phyloP scores from a whole-genome alignment of 2,329 filamentous ascomycete genomes.

The Ceratocystiopsis sp. region DNA sequence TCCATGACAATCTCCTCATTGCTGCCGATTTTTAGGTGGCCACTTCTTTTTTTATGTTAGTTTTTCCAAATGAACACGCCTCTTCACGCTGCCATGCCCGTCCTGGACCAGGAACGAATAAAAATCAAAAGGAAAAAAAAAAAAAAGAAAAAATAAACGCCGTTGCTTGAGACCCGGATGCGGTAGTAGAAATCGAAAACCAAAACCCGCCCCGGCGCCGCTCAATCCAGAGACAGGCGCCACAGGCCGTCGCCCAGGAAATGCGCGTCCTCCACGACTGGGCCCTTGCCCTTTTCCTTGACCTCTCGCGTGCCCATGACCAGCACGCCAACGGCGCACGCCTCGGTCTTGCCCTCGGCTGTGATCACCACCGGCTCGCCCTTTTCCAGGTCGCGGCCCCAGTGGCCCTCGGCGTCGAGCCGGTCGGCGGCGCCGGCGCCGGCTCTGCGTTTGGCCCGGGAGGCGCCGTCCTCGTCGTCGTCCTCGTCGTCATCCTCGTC shows the following conservation, averaged over 20 bases:
- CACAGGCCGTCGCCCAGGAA: conserved; percentile 89
- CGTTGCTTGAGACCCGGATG: no score
- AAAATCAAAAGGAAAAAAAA: no score
- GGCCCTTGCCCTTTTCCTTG: conserved; percentile 85
- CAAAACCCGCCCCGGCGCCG: background rate
- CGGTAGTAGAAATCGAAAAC: no score
- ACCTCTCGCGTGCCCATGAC: conserved; percentile 80
- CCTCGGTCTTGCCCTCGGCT: conserved; percentile 86
- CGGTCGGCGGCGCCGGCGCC: background rate
- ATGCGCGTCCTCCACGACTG: conserved; percentile 85
- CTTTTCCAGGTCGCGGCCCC: conserved; percentile 52
- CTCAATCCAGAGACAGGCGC: conserved; percentile 42
- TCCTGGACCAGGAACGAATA: no score
- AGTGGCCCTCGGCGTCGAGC: conserved; percentile 32
- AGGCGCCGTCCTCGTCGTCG: conserved; percentile 7
- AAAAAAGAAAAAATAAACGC: no score
- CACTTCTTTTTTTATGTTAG: background rate
- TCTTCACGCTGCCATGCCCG: no score
- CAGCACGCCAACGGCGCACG: conserved; percentile 72
- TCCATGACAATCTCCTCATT: background rate
- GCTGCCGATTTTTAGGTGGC: background rate
- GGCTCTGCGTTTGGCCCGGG: conserved; percentile 5
- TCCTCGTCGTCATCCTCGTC: background rate
- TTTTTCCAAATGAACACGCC: background rate
- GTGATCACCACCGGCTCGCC: conserved; percentile 76